phyloP scores from a whole-genome alignment of 2,329 filamentous ascomycete species.

The Lachnellula suecica region DNA sequence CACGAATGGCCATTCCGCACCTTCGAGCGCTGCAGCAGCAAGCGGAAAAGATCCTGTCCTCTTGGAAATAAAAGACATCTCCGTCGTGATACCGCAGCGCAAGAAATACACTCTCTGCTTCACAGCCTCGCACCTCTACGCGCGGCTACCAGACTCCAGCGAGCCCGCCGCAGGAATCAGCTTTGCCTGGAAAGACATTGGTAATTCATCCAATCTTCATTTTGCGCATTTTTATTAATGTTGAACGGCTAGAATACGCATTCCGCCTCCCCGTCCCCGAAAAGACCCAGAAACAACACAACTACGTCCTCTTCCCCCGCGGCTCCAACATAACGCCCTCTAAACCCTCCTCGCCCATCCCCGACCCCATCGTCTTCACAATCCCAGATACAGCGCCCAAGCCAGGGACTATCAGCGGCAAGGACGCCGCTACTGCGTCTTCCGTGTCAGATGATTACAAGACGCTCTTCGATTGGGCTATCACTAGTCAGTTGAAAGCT shows the following conservation, averaged over 20 bases:
- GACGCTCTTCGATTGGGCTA: constrained; percentile 60
- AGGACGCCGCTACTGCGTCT: constrained; percentile 47
- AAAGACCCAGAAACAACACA: constrained; percentile 64
- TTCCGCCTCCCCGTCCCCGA: constrained; percentile 66
- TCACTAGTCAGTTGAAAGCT: constrained; percentile 50
- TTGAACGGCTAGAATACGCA: constrained; percentile 48
- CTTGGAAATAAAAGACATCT: constrained; percentile 64
- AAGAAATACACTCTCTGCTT: constrained; percentile 69
- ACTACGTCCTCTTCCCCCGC: constrained; percentile 62
- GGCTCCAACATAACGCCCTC: constrained; percentile 50
- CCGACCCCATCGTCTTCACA: constrained; percentile 66
- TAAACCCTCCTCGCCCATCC: constrained; percentile 38
- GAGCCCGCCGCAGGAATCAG: constrained; percentile 52
- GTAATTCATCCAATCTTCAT: constrained; percentile 36
- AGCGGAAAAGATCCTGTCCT: constrained; percentile 49
- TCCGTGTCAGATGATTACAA: constrained; percentile 59
- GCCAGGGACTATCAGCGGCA: constrained; percentile 53
- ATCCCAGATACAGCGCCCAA: constrained; percentile 60
- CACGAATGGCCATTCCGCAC: constrained; percentile 13
- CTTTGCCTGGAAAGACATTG: constrained; percentile 62
- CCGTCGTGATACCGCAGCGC: constrained; percentile 63
- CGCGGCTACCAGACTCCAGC: constrained; percentile 50
- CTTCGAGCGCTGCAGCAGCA: constrained; percentile 16
- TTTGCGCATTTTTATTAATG: neutral
- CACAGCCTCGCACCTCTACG: constrained; percentile 58